These are phyloP conservation scores for Emericellopsis atlantica DNA, from an alignment of 2,329 filamentous ascomycete species.

Conservation along the genomic window DNA sequence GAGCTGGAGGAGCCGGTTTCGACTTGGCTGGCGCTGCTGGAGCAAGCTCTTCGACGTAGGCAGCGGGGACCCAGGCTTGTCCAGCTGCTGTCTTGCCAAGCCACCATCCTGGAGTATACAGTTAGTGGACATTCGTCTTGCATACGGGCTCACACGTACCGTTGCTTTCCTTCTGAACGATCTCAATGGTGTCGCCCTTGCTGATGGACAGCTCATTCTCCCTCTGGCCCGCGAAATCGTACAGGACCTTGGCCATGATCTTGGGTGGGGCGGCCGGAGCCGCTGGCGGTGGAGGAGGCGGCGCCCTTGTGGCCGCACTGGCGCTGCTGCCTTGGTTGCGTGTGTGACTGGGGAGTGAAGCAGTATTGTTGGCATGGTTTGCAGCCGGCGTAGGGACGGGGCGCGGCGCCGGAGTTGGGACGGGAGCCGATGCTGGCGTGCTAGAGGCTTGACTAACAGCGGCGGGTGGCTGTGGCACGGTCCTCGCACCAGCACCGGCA, in stretches of 20 bases:
- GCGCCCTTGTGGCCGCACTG: slow-evolving; percentile 36
- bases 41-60: slow-evolving; percentile 80
- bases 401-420: slow-evolving; percentile 10
- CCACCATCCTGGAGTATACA: slow-evolving; percentile 73
- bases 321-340: slow-evolving; percentile 38
- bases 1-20: slow-evolving; percentile 64
- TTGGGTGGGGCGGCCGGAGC: slow-evolving; percentile 46
- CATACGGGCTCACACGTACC: slow-evolving; percentile 42
- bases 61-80: slow-evolving; percentile 90
- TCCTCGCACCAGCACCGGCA: slow-evolving; percentile 13
- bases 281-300: slow-evolving; percentile 56
- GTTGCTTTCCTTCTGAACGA: slow-evolving; percentile 91
- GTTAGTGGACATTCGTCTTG: slow-evolving; percentile 10
- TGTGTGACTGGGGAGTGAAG: slow-evolving; percentile 32
- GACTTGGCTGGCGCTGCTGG: slow-evolving; percentile 42
- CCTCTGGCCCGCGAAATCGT: slow-evolving; percentile 78
- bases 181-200: slow-evolving; percentile 71
- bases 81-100: slow-evolving; percentile 59
- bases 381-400: slow-evolving; percentile 10
- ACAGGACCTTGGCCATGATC: slow-evolving; percentile 77
- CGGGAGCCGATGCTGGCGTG: slow-evolving; percentile 6
- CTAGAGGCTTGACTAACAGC: slow-evolving; percentile 14
- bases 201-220: slow-evolving; percentile 74
- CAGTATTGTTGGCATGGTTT: slow-evolving; percentile 16
- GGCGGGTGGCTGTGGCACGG: slow-evolving; percentile 20